phyloP scores from a whole-genome alignment of 768 basidiomycete genomes.

The Mycena filopes region DNA sequence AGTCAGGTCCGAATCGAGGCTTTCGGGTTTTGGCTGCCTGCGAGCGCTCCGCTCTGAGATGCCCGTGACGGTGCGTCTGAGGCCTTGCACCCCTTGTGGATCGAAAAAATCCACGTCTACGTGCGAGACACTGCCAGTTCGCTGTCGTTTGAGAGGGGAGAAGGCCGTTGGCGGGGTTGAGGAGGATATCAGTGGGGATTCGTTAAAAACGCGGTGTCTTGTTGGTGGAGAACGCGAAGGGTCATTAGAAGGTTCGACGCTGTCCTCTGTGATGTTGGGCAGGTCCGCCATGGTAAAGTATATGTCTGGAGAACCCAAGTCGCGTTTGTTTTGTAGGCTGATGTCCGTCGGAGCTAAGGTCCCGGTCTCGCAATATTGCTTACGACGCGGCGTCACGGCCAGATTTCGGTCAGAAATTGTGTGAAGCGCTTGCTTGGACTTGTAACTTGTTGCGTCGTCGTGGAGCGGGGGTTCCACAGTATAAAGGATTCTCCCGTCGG shows the following conservation, averaged over 20 bases:
- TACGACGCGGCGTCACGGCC: too few relatives aligned
- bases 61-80: constrained; percentile 37
- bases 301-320: neutral
- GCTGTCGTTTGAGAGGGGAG: neutral
- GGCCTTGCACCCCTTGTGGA: constrained; percentile 50
- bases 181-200: neutral
- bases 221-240: constrained; percentile 16
- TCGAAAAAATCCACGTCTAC: constrained; percentile 59
- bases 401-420: too few relatives aligned
- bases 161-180: too few relatives aligned
- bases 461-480: too few relatives aligned
- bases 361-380: too few relatives aligned
- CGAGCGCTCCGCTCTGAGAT: constrained; percentile 19
- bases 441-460: too few relatives aligned
- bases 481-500: too few relatives aligned
- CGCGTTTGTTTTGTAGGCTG: too few relatives aligned
- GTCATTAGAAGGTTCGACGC: constrained; percentile 5
- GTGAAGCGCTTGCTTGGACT: too few relatives aligned
- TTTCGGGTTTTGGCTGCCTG: neutral
- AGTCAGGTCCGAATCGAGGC: constrained; percentile 34
- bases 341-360: too few relatives aligned
- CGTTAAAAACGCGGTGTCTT: constrained; percentile 3
- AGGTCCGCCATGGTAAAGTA: constrained; percentile 26
- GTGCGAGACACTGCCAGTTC: constrained; percentile 37
- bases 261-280: constrained; percentile 29